Conservation (phyloP, 192 early-diverging fungal genomes). For the Umbelopsis ramanniana region DNA sequence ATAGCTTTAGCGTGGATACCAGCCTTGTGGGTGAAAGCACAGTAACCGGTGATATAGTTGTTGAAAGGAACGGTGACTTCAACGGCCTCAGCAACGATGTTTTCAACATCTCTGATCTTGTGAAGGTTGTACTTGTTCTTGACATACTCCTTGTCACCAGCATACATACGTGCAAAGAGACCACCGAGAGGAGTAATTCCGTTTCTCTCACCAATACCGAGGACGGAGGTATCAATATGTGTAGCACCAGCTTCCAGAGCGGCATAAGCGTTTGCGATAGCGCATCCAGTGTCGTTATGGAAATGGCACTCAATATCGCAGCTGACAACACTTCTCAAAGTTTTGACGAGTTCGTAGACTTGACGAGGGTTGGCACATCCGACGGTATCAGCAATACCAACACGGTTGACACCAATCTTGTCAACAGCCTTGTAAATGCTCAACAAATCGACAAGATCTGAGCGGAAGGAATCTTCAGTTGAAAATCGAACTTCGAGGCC, state of each 20-base stretch:
- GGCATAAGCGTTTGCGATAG: constrained; percentile 97
- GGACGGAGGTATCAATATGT: constrained; percentile 96
- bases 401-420: constrained; percentile 97
- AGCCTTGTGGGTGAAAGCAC: constrained; percentile 99
- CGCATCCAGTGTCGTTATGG: constrained; percentile 99
- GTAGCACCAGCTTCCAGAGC: constrained; percentile 97
- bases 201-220: constrained; percentile 99
- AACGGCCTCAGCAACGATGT: constrained; percentile 94
- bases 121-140: constrained; percentile 93
- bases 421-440: constrained; percentile 96
- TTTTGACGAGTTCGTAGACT: constrained; percentile 97
- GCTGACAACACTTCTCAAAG: constrained; percentile 90
- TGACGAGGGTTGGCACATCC: constrained; percentile 98
- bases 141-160: constrained; percentile 89
- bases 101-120: constrained; percentile 94
- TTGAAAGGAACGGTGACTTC: constrained; percentile 98
- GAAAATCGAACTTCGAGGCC: constrained; percentile 98
- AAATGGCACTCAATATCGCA: constrained; percentile 99
- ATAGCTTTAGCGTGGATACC: constrained; percentile 99
- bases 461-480: constrained; percentile 97
- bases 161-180: constrained; percentile 94
- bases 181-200: constrained; percentile 97
- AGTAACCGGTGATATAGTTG: constrained; percentile 99
- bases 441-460: constrained; percentile 95
- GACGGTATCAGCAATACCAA: constrained; percentile 99